Evolutionary conservation across 176 grass and related monocot genomes (phyloP), one percentile per base, ranked within the genome.

Genomic region (Aegilops umbellulata): DNA sequence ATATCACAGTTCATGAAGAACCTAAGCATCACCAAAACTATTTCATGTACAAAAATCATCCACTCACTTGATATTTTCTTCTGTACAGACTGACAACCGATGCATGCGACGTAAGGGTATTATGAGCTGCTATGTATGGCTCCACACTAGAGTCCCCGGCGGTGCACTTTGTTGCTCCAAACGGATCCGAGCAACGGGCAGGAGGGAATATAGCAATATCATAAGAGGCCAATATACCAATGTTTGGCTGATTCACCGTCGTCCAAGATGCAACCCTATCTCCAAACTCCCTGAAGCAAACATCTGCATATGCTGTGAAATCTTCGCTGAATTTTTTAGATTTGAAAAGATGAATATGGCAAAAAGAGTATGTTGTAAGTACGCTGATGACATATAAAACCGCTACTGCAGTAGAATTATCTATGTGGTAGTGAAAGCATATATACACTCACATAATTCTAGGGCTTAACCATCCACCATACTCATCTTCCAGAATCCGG

Each of bases 221-320:
- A 72, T 72, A 42, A 25, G 69, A 3, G 10, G 61, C 83, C 13
- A 87, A 3, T 24, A 7, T 5, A 23, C 10, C 36, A 23, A 86
- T 29, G 27, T 92, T 97, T 60, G 88, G 84, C 75, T 94, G 53
- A 14, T 67, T 24, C 7, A 94, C 6, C 3, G 88, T 97, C 26
- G 88, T 94, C 95, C 90, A 97, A 17, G 83, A 69, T 17, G 64
- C 22, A 27, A 97, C 86, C 61, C 92, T 87, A 36, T 92, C 84
- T 24, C 92, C 95, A 2, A 97, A 94, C 64, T 94, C 83, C 32
- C 41, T 62, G 44, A 94, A 97, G 85, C 90, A 92, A 16, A 94
- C 65, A 32, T 97, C 60, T 20, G 92, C 92, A 29, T 89, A 94
- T 14, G 86, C 85, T 72, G 86, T 89, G 76, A 97, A 97, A 75